Evolutionary conservation across 331 rosid species (phyloP), one percentile per base, ranked within the genome.

Genomic region (Acacia concinna): DNA sequence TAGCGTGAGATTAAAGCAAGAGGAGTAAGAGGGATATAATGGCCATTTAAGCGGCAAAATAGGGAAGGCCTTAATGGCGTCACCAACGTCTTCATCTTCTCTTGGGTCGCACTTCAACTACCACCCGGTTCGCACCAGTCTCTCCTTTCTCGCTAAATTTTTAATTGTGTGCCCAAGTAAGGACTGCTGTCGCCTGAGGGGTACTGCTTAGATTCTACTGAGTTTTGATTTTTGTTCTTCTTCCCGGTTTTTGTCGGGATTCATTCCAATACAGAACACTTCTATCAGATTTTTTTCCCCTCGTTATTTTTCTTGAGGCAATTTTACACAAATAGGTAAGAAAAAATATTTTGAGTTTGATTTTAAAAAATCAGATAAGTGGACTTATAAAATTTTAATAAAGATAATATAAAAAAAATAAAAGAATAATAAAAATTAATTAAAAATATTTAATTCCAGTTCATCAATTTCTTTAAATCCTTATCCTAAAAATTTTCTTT

Each of bases 1-100:
- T 60, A 76, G 81, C 77, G 85, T 78, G 81, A 80, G 9, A 47
- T 84, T 17, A 82, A 81, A 63, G 65, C n/a, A 15, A 49, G 68
- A 49, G 82, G 78, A 46, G 78, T 32, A 52, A 32, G 74, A 81
- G 78, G 88, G 82, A 78, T 5, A 37, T 77, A 76, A 73, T 80
- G 68, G 89, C 37, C 79, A 93, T 85, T 91, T 49, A 59, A 32
- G 74, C 63, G 77, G 75, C 67, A 63, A 82, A 74, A 63, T 67
- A 84, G 76, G 66, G 86, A 62, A 68, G 75, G 54, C 70, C 72
- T 86, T 76, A 85, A 85, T 64, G 93, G 97, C 84, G 87, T 81
- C 82, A 76, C 86, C 87, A 82, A 7, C 20, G 73, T 73, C 81
- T 64, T 89, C 97, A 88, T 91, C 52, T 79, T 46, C 54, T 79